A percentile compares a stretch with the other conserved stretches of the same genome.
Evolutionary conservation across 2,329 filamentous ascomycete genomes (phyloP).

Genomic region (Xylariaceae sp.): DNA sequence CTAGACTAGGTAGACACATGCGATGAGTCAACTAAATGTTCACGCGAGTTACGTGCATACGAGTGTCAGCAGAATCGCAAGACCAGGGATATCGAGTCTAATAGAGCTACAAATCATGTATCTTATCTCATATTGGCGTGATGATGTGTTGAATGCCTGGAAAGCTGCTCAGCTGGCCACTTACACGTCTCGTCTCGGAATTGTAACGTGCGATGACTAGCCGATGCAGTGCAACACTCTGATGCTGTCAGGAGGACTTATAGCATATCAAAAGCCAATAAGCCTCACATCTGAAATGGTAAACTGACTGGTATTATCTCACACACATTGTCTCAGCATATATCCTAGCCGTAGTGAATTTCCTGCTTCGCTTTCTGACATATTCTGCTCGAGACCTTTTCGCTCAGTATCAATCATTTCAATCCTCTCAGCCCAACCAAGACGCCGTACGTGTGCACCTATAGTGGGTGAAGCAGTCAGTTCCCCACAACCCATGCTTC

Average conservation of each 20-base stretch:
- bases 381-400: background rate
- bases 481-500: constrained; percentile 1
- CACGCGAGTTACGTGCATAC: background rate
- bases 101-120: too few relatives aligned
- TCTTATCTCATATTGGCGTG: too few relatives aligned
- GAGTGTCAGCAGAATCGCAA: too few relatives aligned
- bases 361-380: background rate
- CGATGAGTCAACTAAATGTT: constrained; percentile 15
- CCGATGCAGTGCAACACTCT: constrained; percentile 8
- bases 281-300: background rate
- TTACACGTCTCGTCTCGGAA: too few relatives aligned
- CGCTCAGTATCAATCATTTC: background rate
- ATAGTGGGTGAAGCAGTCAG: constrained; percentile 11
- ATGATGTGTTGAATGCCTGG: background rate
- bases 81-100: too few relatives aligned
- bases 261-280: background rate
- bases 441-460: too few relatives aligned
- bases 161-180: too few relatives aligned
- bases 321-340: constrained; percentile 12
- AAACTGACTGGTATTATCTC: background rate
- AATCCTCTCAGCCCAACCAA: background rate
- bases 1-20: too few relatives aligned
- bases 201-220: constrained; percentile 5
- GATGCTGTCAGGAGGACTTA: too few relatives aligned
- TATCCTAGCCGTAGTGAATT: constrained; percentile 15